Base-by-base conservation (phyloP, 352 stramenopile genomes). In the Globisporangium paroecandrum region DNA sequence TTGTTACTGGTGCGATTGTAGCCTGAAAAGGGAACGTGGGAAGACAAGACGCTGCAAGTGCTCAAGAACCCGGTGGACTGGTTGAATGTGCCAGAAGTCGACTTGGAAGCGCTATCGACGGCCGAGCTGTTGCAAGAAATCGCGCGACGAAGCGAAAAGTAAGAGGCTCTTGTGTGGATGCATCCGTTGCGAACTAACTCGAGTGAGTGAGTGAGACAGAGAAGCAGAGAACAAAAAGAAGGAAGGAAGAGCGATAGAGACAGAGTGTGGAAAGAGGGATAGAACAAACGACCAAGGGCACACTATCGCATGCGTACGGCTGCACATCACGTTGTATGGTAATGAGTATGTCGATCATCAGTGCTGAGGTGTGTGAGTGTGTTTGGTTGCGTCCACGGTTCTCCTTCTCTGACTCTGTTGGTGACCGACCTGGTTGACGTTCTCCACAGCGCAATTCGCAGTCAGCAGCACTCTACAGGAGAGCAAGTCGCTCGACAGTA, bases 21-120 rank as follows among this genome's bases (percentile, higher is more conserved):
- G 63, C 94, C 94, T 18, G 87, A 89, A 59, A 68, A 83, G 58
- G 96, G 95, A 8, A 95, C 83, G 38, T 95, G 90, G 71, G 96
- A 99, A 75, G 94, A 93, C 51, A 90, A 96, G 72, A 98, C 98
- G 36, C 79, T 98, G 27, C 72, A 98, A 64, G 90, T 97, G 36
- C 93, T 98, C 57, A 97, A 97, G 76, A 87, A 97, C 79, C 90
- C 97, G 27, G 81, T 96, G 43, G 93, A 99, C 69, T 99, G 97
- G 97, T 79, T 98, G 34, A 88, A 97, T 47, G 87, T 95, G 61
- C 73, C 79, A 55, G 79, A 77, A n/a, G 74, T 93, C 9, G 74
- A 95, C 56, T 68, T 95, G 22, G 81, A 91, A 58, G 74, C 71
- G 51, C 73, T 95, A 34, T 90, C 83, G 34, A 95, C 85, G 15